These are phyloP conservation scores for Jacaranda copaia DNA, from an alignment of 257 asterid genomes.

Conservation along the genomic window DNA sequence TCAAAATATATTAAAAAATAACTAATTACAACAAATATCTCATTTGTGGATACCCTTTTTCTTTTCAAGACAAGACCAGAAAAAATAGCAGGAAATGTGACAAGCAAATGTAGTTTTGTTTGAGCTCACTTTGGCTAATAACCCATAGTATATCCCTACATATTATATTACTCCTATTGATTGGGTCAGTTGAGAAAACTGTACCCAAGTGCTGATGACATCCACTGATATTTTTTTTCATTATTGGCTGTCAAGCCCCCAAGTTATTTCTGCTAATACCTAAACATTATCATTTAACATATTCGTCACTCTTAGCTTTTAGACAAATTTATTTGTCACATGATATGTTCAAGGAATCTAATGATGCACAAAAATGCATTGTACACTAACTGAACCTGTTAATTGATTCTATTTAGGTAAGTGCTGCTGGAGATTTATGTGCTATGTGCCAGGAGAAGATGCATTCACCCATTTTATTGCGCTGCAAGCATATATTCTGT, in stretches of 20 bases:
- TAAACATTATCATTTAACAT: background rate
- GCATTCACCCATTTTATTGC: slow-evolving; percentile 64
- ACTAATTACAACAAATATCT: background rate
- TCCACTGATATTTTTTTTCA: background rate
- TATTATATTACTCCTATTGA: slow-evolving; percentile 1
- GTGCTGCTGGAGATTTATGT: slow-evolving; percentile 70
- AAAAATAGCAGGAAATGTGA: background rate
- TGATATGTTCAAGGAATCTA: background rate
- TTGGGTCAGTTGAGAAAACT: background rate
- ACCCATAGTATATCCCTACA: background rate
- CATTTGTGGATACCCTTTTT: slow-evolving; percentile 15
- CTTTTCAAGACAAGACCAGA: slow-evolving; percentile 22
- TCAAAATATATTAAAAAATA: background rate
- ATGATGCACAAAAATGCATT: slow-evolving; percentile 8
- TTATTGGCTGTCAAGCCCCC: slow-evolving; percentile 6
- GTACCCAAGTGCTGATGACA: background rate
- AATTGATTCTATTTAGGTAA: slow-evolving; percentile 51
- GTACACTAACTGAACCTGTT: slow-evolving; percentile 21
- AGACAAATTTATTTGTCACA: slow-evolving; percentile 10
- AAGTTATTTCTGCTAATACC: background rate
- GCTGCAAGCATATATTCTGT: slow-evolving; percentile 79
- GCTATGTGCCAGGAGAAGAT: slow-evolving; percentile 86
- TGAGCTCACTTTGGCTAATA: background rate
- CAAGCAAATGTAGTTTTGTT: slow-evolving; percentile 10
- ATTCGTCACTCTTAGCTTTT: background rate